Evolutionary conservation across 208 protist species (phyloP).

Genomic region (Borovskyia barvae): DNA sequence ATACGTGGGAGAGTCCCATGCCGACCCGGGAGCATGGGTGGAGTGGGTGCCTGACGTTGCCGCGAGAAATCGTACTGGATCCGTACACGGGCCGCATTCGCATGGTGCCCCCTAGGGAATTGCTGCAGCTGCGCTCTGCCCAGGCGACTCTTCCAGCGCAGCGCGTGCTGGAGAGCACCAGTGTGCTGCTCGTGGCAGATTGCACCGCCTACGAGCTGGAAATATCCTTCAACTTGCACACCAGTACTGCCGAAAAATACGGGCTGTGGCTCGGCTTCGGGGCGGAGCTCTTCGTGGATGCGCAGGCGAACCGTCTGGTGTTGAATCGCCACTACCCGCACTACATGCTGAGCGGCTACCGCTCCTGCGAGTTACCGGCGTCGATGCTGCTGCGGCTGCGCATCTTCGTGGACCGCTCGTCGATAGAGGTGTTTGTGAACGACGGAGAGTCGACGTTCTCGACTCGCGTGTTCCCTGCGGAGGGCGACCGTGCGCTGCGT

Average conservation of each 20-base stretch:
- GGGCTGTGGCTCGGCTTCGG: constrained; percentile 54
- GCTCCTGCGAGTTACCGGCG: constrained; percentile 36
- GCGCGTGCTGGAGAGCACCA: constrained; percentile 17
- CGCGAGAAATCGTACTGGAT: constrained; percentile 34
- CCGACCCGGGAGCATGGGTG: constrained; percentile 34
- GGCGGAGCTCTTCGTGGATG: constrained; percentile 45
- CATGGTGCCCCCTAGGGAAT: constrained; percentile 32
- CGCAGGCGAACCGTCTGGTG: constrained; percentile 43
- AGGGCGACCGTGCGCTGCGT: constrained; percentile 30
- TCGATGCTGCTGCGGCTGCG: constrained; percentile 35
- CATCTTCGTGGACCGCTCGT: constrained; percentile 51
- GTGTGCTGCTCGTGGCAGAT: constrained; percentile 29
- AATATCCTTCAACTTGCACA: constrained; percentile 33
- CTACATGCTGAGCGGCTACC: constrained; percentile 49
- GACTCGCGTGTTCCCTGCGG: constrained; percentile 42
- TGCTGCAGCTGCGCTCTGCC: constrained; percentile 30
- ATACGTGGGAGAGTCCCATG: constrained; percentile 46
- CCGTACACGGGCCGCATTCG: constrained; percentile 13
- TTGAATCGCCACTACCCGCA: constrained; percentile 64
- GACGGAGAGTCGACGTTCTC: constrained; percentile 37
- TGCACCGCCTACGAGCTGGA: constrained; percentile 44
- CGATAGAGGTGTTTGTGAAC: constrained; percentile 63
- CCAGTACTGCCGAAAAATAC: constrained; percentile 50
- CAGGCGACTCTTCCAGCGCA: constrained; percentile 19
- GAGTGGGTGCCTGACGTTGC: constrained; percentile 38